Evolutionary conservation across 208 protist species (phyloP).

Genomic region (Phytomonas serpens): DNA sequence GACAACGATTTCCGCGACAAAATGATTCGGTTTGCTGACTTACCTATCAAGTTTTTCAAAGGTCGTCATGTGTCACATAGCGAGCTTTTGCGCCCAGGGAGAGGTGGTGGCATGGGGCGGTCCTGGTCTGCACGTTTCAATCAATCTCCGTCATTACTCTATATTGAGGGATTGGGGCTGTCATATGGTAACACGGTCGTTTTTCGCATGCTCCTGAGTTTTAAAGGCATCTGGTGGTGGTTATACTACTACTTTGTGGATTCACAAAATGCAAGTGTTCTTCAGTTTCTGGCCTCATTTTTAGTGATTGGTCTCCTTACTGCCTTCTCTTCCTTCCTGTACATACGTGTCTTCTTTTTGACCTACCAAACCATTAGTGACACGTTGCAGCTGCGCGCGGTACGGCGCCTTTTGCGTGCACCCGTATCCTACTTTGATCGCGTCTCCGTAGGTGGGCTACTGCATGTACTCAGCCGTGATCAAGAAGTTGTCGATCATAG

Average conservation of each 20-base stretch:
- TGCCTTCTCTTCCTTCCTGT: constrained; percentile 38
- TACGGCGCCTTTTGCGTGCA: constrained; percentile 47
- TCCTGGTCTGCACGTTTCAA: neutral
- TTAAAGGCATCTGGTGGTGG: constrained; percentile 12
- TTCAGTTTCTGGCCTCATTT: constrained; percentile 49
- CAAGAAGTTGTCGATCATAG: constrained; percentile 57
- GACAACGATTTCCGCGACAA: neutral
- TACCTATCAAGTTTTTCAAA: neutral
- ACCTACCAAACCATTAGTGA: constrained; percentile 50
- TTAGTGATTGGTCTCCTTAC: constrained; percentile 44
- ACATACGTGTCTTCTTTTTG: constrained; percentile 45
- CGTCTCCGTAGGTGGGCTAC: constrained; percentile 37
- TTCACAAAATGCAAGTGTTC: constrained; percentile 13
- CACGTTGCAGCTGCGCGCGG: constrained; percentile 40
- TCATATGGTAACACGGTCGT: neutral
- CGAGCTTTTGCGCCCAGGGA: neutral
- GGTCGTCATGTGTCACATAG: neutral
- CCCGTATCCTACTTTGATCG: constrained; percentile 75
- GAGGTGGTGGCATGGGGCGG: neutral
- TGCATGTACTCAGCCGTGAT: constrained; percentile 55
- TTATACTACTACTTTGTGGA: constrained; percentile 25
- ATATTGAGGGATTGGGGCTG: neutral
- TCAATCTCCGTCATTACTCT: neutral
- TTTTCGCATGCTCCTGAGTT: constrained; percentile 6
- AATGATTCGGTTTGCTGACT: neutral